A percentile compares a stretch with the other conserved stretches of the same genome.
phyloP scores from a whole-genome alignment of 768 basidiomycete species.

The Scleroderma citrinum region DNA sequence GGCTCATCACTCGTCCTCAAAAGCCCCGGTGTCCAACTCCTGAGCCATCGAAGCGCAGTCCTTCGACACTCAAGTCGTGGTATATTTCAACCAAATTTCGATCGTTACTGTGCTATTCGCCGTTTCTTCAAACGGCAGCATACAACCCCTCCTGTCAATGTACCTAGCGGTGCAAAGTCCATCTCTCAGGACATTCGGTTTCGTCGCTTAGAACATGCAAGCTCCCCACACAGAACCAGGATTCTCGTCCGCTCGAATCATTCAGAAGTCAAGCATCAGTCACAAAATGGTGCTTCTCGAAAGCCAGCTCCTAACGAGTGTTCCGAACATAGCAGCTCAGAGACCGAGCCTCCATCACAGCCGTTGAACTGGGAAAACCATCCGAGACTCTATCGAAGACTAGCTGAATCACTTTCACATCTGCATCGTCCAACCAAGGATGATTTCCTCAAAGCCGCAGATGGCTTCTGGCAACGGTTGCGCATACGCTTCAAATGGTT shows the following conservation, averaged over 20 bases:
- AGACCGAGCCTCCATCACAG: slow-evolving; percentile 12
- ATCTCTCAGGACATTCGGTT: not conserved
- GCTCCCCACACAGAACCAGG: not conserved
- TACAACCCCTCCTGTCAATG: slow-evolving; percentile 7
- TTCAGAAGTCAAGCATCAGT: slow-evolving; percentile 9
- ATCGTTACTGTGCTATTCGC: slow-evolving; percentile 56
- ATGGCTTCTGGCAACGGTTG: slow-evolving; percentile 84
- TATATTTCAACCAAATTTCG: slow-evolving; percentile 29
- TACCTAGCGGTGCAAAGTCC: not conserved
- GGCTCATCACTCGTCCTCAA: slow-evolving; percentile 5
- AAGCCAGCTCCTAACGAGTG: too few species aligned
- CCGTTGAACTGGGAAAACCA: slow-evolving; percentile 59
- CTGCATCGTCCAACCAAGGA: slow-evolving; percentile 79
- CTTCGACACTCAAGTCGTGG: slow-evolving; percentile 22
- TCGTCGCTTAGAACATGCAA: not conserved
- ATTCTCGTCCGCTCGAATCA: slow-evolving; percentile 11
- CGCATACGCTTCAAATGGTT: slow-evolving; percentile 97
- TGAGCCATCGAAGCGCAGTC: slow-evolving; percentile 6
- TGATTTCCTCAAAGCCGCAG: slow-evolving; percentile 81
- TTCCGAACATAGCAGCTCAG: not conserved
- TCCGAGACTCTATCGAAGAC: slow-evolving; percentile 72
- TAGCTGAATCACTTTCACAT: slow-evolving; percentile 73
- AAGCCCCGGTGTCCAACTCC: not conserved
- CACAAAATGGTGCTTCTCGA: slow-evolving; percentile 4
- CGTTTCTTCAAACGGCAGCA: slow-evolving; percentile 45